These are phyloP conservation scores for Phoma sp. DNA, from an alignment of 2,329 filamentous ascomycete species.

Conservation along the genomic window DNA sequence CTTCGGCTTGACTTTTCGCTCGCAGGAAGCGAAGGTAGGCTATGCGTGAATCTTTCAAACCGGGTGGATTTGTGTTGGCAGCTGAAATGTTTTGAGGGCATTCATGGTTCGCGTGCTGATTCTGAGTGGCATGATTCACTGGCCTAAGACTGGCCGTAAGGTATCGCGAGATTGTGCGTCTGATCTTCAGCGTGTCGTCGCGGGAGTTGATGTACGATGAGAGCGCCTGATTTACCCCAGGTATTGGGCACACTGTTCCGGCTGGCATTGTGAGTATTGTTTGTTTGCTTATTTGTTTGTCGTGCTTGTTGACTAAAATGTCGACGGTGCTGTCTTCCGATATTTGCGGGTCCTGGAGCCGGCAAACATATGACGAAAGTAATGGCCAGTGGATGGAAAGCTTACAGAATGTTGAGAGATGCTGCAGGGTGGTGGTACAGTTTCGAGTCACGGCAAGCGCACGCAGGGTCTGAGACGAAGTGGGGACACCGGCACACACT, in stretches of 20 bases:
- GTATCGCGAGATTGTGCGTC: conserved; percentile 41
- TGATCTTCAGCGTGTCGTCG: conserved; percentile 47
- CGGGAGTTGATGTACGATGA: conserved; percentile 46
- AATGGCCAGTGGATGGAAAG: not conserved
- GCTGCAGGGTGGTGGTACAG: conserved; percentile 12
- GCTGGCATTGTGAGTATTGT: conserved; percentile 26
- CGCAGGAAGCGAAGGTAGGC: conserved; percentile 56
- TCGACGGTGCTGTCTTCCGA: not conserved
- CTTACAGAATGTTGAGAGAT: not conserved
- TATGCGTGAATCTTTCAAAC: conserved; percentile 52
- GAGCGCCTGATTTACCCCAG: conserved; percentile 46
- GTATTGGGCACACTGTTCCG: conserved; percentile 43
- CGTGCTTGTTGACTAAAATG: not conserved
- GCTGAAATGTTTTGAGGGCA: conserved; percentile 33
- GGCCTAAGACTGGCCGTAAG: conserved; percentile 40
- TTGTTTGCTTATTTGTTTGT: conserved; percentile 1
- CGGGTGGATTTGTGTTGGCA: conserved; percentile 40
- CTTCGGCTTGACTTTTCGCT: conserved; percentile 50
- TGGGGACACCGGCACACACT: not conserved
- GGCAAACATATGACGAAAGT: not conserved
- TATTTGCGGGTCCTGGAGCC: not conserved
- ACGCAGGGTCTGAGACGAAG: conserved; percentile 5
- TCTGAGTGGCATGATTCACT: conserved; percentile 34
- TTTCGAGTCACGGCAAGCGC: conserved; percentile 1
- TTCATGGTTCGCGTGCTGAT: conserved; percentile 42